Conservation (phyloP, 2,329 filamentous ascomycete genomes). For the Hypoxylon sp. region DNA sequence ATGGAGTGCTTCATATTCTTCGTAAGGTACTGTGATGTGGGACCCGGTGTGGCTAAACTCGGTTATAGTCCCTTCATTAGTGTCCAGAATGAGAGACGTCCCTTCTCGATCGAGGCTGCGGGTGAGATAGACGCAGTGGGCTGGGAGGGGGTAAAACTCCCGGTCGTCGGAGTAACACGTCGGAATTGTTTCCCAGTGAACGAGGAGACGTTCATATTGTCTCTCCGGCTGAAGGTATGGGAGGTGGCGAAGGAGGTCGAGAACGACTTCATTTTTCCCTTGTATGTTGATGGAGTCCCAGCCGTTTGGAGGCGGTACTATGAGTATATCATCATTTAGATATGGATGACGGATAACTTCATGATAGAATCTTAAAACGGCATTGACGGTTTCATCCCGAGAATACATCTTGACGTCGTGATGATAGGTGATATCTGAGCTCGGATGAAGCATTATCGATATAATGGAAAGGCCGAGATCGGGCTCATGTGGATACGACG, state of each 20-base stretch:
- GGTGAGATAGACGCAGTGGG: constrained; percentile 23
- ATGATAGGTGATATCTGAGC: not conserved
- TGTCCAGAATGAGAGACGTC: constrained; percentile 22
- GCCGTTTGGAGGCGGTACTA: constrained; percentile 10
- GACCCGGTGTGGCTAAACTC: constrained; percentile 9
- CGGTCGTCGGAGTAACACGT: constrained; percentile 10
- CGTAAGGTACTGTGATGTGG: constrained; percentile 2
- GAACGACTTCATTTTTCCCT: constrained; percentile 21
- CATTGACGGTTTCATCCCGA: no score
- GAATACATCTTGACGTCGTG: not conserved
- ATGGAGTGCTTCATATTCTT: constrained; percentile 21
- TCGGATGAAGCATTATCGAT: not conserved
- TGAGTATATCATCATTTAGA: constrained; percentile 11
- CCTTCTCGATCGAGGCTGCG: constrained; percentile 24
- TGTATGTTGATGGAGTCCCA: constrained; percentile 9
- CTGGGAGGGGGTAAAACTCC: constrained; percentile 16
- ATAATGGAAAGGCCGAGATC: constrained; percentile 1
- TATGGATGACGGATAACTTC: constrained; percentile 28
- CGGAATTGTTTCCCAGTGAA: constrained; percentile 28
- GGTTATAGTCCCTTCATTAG: constrained; percentile 17
- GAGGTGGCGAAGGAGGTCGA: constrained; percentile 30
- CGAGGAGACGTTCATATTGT: not conserved
- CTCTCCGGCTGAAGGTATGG: constrained; percentile 14
- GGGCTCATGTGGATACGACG: constrained; percentile 6
- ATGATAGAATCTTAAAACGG: constrained; percentile 10